These are phyloP conservation scores for Pseudogymnoascus sp. DNA, from an alignment of 2,329 filamentous ascomycete genomes.

Conservation along the genomic window DNA sequence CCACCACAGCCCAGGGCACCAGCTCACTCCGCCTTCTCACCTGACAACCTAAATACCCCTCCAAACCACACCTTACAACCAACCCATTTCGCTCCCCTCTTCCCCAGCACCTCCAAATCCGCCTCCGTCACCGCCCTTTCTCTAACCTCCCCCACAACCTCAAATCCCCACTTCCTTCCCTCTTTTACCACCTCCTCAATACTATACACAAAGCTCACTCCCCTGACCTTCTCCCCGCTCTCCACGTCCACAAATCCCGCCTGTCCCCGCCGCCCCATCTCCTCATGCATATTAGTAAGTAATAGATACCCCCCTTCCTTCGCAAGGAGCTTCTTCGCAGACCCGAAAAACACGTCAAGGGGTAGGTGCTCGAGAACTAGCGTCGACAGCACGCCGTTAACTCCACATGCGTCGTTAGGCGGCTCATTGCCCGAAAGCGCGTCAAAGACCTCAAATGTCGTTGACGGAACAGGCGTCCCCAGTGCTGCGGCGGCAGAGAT, in stretches of 20 bases:
- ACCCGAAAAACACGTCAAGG: conserved; percentile 41
- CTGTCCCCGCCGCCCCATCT: conserved; percentile 53
- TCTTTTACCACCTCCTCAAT: conserved; percentile 43
- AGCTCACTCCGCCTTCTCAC: not conserved
- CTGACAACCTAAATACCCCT: conserved; percentile 34
- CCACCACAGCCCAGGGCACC: not conserved
- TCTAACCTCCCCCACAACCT: conserved; percentile 33
- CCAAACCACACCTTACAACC: conserved; percentile 48
- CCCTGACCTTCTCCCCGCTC: conserved; percentile 49
- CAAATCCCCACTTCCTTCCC: conserved; percentile 40
- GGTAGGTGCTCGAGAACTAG: conserved; percentile 59
- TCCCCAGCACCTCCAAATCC: conserved; percentile 39
- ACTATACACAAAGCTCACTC: conserved; percentile 50
- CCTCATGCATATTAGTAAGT: conserved; percentile 61
- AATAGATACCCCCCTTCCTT: conserved; percentile 42
- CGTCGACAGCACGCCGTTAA: conserved; percentile 47
- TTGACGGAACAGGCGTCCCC: not conserved
- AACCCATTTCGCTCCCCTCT: conserved; percentile 57
- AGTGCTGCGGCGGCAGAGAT: not conserved
- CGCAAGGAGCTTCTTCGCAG: conserved; percentile 37
- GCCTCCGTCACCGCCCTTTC: conserved; percentile 43
- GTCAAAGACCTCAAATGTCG: conserved; percentile 22
- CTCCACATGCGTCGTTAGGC: conserved; percentile 16
- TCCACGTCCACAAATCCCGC: conserved; percentile 52
- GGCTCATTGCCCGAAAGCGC: conserved; percentile 21